These are phyloP conservation scores for Dictyostelium firmibasis DNA, from an alignment of 78 protist species.

Conservation along the genomic window DNA sequence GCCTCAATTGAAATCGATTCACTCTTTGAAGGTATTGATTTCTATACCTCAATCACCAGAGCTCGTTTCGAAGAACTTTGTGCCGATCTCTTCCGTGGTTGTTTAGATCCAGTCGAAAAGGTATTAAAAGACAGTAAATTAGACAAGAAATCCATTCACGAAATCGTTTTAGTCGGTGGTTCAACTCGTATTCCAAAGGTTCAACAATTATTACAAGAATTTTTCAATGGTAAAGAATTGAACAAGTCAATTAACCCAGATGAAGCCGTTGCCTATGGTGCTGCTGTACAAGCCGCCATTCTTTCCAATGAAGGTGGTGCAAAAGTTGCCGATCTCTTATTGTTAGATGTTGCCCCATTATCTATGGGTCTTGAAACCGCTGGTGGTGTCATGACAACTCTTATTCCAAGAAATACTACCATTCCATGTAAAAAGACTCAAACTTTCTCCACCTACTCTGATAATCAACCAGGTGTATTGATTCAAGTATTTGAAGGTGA, in stretches of 20 bases:
- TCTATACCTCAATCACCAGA: slow-evolving; percentile 90
- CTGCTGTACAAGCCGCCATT: slow-evolving; percentile 95
- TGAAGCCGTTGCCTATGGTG: slow-evolving; percentile 94
- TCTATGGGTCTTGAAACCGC: slow-evolving; percentile 98
- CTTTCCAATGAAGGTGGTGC: slow-evolving; percentile 92
- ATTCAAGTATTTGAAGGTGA: slow-evolving; percentile 95
- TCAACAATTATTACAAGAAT: slow-evolving; percentile 91
- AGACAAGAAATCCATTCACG: slow-evolving; percentile 88
- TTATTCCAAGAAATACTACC: slow-evolving; percentile 95
- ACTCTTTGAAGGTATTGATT: slow-evolving; percentile 92
- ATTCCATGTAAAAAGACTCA: slow-evolving; percentile 94
- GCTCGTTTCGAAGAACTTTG: slow-evolving; percentile 95
- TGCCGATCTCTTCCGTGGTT: slow-evolving; percentile 87
- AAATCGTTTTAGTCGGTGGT: slow-evolving; percentile 96
- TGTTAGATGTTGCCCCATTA: slow-evolving; percentile 97
- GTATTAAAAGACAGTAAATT: slow-evolving; percentile 92
- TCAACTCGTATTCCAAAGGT: slow-evolving; percentile 96
- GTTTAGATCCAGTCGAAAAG: slow-evolving; percentile 87
- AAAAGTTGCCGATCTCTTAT: slow-evolving; percentile 81
- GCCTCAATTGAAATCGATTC: slow-evolving; percentile 94
- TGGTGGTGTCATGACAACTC: slow-evolving; percentile 96
- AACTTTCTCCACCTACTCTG: slow-evolving; percentile 94
- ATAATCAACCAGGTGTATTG: slow-evolving; percentile 88
- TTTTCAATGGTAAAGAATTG: slow-evolving; percentile 94
- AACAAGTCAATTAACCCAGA: slow-evolving; percentile 94